These are phyloP conservation scores for Backusella psychrophila DNA, from an alignment of 192 early-diverging fungal genomes.

Conservation along the genomic window DNA sequence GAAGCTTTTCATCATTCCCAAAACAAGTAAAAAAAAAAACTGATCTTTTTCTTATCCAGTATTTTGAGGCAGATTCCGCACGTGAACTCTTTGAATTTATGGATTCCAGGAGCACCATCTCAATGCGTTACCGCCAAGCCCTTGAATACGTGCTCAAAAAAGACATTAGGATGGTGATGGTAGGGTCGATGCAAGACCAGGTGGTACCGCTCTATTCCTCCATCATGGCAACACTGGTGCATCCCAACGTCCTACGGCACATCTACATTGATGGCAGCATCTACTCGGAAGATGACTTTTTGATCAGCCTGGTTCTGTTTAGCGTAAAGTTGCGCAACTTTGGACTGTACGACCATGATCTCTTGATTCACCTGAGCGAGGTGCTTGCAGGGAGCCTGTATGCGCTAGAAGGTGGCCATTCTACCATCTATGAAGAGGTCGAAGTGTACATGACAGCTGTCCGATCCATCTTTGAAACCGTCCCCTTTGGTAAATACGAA, in stretches of 20 bases:
- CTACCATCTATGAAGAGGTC: constrained; percentile 88
- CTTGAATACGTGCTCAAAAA: constrained; percentile 59
- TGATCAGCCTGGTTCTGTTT: constrained; percentile 86
- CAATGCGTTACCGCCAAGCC: constrained; percentile 69
- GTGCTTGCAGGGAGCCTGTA: constrained; percentile 86
- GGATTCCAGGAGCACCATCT: constrained; percentile 68
- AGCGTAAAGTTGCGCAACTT: constrained; percentile 83
- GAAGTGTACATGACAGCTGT: constrained; percentile 75
- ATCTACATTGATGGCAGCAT: constrained; percentile 90
- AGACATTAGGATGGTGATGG: constrained; percentile 71
- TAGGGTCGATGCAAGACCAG: constrained; percentile 94
- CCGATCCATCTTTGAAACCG: constrained; percentile 49
- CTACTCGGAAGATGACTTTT: constrained; percentile 81
- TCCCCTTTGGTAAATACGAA: constrained; percentile 28
- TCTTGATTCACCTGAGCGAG: constrained; percentile 86
- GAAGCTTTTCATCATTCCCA: too few species aligned
- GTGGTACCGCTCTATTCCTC: constrained; percentile 91
- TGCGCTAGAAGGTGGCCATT: constrained; percentile 87
- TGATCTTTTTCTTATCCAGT: constrained; percentile 23
- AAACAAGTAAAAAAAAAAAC: background rate
- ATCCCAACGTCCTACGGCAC: constrained; percentile 84
- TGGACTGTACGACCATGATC: constrained; percentile 83
- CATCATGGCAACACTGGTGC: constrained; percentile 60
- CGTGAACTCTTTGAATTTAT: constrained; percentile 95
- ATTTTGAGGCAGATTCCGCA: constrained; percentile 87